These are phyloP conservation scores for Udeniomyces megalosporus DNA, from an alignment of 768 basidiomycete genomes.

Conservation along the genomic window DNA sequence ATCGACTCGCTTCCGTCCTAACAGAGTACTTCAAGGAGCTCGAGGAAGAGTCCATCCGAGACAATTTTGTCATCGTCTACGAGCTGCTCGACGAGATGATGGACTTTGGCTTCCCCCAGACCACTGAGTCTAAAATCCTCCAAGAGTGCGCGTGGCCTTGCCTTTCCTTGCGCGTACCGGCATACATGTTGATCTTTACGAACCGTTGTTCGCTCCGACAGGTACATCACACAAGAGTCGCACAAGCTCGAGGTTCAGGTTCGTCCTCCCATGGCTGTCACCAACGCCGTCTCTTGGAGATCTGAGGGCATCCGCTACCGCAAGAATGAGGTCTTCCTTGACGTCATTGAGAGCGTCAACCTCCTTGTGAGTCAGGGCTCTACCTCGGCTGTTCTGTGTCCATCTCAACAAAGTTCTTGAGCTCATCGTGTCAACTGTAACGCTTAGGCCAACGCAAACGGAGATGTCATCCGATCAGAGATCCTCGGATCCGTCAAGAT, in stretches of 20 bases:
- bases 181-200: not conserved
- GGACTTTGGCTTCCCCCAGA: constrained; percentile 99
- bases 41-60: constrained; percentile 95
- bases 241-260: constrained; percentile 95
- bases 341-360: constrained; percentile 95
- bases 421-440: not conserved
- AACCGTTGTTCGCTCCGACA: constrained; percentile 36
- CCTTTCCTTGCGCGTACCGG: not conserved
- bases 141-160: constrained; percentile 59
- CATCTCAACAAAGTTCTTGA: not conserved
- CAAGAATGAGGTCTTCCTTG: constrained; percentile 98
- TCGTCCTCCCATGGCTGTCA: constrained; percentile 88
- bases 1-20: constrained; percentile 59
- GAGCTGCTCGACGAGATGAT: constrained; percentile 99
- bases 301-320: constrained; percentile 92
- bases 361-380: constrained; percentile 48
- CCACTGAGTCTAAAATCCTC: constrained; percentile 98
- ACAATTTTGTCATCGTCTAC: constrained; percentile 99
- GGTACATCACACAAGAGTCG: constrained; percentile 62
- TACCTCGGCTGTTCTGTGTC: not conserved
- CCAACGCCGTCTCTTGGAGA: constrained; percentile 95
- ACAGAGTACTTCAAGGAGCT: constrained; percentile 99
- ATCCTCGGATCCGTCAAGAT: constrained; percentile 98
- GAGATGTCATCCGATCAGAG: constrained; percentile 84
- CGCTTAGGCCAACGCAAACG: constrained; percentile 57